These are phyloP conservation scores for Panicum virgatum DNA, from an alignment of 202 grass and related monocot genomes.

Conservation along the genomic window DNA sequence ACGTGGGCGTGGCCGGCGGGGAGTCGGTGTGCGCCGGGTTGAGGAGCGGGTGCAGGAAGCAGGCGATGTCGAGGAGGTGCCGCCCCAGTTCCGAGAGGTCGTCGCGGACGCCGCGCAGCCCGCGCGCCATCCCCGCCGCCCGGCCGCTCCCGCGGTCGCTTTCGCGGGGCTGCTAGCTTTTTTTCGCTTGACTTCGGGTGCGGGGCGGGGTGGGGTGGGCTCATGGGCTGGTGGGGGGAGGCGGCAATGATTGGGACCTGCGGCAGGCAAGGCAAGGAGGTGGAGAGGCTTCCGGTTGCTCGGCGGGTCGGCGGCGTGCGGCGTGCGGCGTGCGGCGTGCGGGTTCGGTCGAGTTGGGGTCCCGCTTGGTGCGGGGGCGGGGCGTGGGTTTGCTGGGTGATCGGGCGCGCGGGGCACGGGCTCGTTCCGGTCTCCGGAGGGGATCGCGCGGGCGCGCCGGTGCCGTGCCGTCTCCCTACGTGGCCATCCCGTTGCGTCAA, in stretches of 20 bases:
- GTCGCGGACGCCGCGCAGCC: constrained; percentile 91
- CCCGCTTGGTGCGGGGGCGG: neutral
- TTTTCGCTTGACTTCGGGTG: neutral
- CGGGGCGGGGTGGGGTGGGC: constrained; percentile 6
- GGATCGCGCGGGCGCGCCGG: neutral
- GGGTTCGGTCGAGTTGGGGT: neutral
- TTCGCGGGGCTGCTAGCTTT: constrained; percentile 16
- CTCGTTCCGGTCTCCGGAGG: neutral
- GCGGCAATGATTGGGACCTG: constrained; percentile 44
- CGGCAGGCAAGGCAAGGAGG: neutral
- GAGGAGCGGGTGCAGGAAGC: constrained; percentile 88
- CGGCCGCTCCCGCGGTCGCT: constrained; percentile 23
- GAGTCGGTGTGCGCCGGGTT: constrained; percentile 71
- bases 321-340: neutral
- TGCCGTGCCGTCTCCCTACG: neutral
- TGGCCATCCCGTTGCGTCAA: constrained; percentile 4
- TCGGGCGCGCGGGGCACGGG: neutral
- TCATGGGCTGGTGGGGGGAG: too few relatives aligned
- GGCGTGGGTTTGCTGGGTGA: neutral
- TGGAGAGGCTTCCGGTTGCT: neutral
- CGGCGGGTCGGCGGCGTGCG: neutral
- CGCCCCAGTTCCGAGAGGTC: constrained; percentile 95
- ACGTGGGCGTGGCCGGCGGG: constrained; percentile 68
- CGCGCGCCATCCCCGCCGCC: constrained; percentile 56
- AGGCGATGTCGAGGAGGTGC: constrained; percentile 90